phyloP scores from a whole-genome alignment of 202 grass and related monocot genomes.

The Saccharum hybrid region DNA sequence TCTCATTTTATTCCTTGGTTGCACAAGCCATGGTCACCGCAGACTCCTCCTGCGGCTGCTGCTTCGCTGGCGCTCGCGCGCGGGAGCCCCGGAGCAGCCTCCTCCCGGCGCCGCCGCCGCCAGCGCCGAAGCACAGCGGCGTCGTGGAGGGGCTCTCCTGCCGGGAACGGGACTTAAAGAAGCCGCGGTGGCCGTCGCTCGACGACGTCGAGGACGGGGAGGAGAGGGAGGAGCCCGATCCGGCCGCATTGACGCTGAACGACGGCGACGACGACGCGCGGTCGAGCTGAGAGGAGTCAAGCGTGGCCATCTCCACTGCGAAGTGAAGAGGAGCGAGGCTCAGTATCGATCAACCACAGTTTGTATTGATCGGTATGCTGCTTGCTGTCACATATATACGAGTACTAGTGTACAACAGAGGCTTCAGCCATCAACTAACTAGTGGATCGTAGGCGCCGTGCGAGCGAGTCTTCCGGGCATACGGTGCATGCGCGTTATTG shows the following conservation, averaged over 20 bases:
- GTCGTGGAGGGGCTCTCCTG: background rate
- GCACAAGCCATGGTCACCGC: slow-evolving; percentile 1
- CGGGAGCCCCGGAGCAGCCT: background rate
- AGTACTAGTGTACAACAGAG: too few relatives aligned
- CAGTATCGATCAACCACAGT: too few relatives aligned
- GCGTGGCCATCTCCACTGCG: background rate
- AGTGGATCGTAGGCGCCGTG: too few relatives aligned
- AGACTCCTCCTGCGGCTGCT: background rate
- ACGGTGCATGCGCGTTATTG: too few relatives aligned
- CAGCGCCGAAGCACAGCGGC: too few relatives aligned
- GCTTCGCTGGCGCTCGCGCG: background rate
- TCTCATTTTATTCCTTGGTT: too few relatives aligned
- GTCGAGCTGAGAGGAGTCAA: background rate
- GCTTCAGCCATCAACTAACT: too few relatives aligned
- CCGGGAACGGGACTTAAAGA: background rate
- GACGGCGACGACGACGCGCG: background rate
- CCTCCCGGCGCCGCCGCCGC: too few relatives aligned
- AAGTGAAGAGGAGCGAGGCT: background rate
- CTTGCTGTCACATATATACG: too few relatives aligned
- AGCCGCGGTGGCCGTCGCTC: background rate
- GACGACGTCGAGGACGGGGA: background rate
- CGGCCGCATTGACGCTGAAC: background rate
- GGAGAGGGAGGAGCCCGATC: slow-evolving; percentile 13
- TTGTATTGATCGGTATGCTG: too few relatives aligned
- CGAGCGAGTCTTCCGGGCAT: too few relatives aligned